phyloP scores from a whole-genome alignment of 2,329 filamentous ascomycete species.

The Paramyrothecium roridum region DNA sequence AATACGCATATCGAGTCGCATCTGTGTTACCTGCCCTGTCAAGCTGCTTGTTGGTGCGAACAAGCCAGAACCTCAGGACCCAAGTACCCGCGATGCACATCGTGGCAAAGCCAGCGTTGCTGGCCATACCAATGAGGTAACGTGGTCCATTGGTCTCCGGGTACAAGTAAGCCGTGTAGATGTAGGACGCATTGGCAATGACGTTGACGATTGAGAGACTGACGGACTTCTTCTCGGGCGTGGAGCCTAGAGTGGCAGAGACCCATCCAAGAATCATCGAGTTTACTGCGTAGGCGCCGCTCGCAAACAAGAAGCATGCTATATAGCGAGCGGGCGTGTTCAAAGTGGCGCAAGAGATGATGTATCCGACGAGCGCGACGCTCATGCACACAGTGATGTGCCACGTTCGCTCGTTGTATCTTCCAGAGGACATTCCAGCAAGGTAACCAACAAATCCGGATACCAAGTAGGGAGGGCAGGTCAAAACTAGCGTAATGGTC shows the following conservation, averaged over 20 bases:
- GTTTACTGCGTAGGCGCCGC: conserved; percentile 35
- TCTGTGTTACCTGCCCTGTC: conserved; percentile 9
- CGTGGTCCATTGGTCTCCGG: conserved; percentile 34
- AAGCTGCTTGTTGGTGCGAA: conserved; percentile 18
- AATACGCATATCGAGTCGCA: conserved; percentile 14
- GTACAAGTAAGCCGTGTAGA: conserved; percentile 44
- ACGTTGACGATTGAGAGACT: conserved; percentile 40
- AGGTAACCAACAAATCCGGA: conserved; percentile 38
- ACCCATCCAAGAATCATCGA: conserved; percentile 41
- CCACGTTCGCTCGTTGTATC: conserved; percentile 36
- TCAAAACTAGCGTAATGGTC: conserved; percentile 1
- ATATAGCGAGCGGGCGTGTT: conserved; percentile 27
- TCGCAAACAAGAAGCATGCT: conserved; percentile 30
- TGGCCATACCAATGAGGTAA: conserved; percentile 36
- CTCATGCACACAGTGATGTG: conserved; percentile 29
- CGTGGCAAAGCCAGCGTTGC: conserved; percentile 19
- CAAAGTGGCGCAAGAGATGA: conserved; percentile 25
- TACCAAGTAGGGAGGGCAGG: conserved; percentile 37
- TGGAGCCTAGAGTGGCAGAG: conserved; percentile 35
- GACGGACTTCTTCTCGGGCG: conserved; percentile 40
- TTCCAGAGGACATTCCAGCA: conserved; percentile 38
- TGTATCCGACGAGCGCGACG: conserved; percentile 35
- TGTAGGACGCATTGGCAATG: conserved; percentile 38
- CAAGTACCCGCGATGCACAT: conserved; percentile 20
- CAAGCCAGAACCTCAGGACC: conserved; percentile 19